Evolutionary conservation across 2,329 filamentous ascomycete species (phyloP).

Genomic region (Cercospora berteroae): DNA sequence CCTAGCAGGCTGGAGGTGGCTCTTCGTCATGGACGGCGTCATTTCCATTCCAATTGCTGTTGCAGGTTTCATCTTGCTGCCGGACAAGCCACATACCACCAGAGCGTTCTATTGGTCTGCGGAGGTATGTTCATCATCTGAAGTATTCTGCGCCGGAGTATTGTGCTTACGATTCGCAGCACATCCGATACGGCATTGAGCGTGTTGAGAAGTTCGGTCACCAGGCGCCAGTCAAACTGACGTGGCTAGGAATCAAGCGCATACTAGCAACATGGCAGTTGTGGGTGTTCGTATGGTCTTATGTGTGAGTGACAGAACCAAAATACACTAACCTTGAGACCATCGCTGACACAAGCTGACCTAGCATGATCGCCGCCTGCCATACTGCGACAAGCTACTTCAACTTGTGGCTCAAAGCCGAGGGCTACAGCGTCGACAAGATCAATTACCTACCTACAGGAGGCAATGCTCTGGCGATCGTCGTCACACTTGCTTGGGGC

Average conservation of each 20-base stretch:
- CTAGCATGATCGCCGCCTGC: conserved; percentile 17
- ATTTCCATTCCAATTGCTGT: conserved; percentile 21
- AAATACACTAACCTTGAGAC: neutral
- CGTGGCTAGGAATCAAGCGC: conserved; percentile 15
- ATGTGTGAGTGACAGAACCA: conserved; percentile 10
- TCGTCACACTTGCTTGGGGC: conserved; percentile 16
- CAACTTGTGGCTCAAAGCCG: conserved; percentile 21
- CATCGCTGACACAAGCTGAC: neutral
- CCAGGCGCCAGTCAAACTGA: conserved; percentile 16
- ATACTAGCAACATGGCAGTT: conserved; percentile 16
- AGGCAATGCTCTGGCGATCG: conserved; percentile 17
- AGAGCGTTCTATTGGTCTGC: conserved; percentile 18
- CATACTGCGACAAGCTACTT: conserved; percentile 21
- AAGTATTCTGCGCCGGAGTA: accelerated
- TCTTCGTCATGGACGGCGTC: conserved; percentile 23
- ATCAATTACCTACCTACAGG: conserved; percentile 20
- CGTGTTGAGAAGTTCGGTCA: conserved; percentile 19
- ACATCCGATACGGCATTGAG: conserved; percentile 17
- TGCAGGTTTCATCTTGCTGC: conserved; percentile 21
- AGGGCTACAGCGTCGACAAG: conserved; percentile 19
- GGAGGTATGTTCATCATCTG: neutral
- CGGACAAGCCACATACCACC: conserved; percentile 20
- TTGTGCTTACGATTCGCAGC: conserved; percentile 8
- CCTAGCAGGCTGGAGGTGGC: conserved; percentile 23
- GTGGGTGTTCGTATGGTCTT: conserved; percentile 22